These are phyloP conservation scores for Ogataea paraovalis DNA, from an alignment of 805 yeast species.

Conservation along the genomic window DNA sequence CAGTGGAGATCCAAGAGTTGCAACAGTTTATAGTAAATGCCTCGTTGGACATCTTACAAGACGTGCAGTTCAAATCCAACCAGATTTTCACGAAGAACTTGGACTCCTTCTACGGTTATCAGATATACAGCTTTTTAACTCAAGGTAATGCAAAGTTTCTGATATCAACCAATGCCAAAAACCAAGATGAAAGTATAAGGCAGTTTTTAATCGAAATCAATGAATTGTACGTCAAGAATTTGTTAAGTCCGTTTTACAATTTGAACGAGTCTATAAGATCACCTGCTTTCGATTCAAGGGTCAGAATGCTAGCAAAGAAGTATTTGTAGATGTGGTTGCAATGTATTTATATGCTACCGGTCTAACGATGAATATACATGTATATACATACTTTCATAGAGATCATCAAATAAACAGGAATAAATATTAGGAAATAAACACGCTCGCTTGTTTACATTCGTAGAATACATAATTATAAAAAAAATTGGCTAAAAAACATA, in stretches of 20 bases:
- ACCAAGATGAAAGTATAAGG: slow-evolving; percentile 66
- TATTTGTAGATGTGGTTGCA: slow-evolving; percentile 44
- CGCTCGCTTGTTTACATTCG: no score
- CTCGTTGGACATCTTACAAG: slow-evolving; percentile 87
- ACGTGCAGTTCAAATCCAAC: slow-evolving; percentile 73
- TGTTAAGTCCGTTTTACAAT: slow-evolving; percentile 82
- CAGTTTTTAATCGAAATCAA: slow-evolving; percentile 83
- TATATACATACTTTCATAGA: not conserved
- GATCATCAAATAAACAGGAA: not conserved
- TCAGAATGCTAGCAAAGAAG: slow-evolving; percentile 68
- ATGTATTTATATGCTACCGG: not conserved
- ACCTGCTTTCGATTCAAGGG: slow-evolving; percentile 70
- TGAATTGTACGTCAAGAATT: slow-evolving; percentile 81
- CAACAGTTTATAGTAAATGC: slow-evolving; percentile 88
- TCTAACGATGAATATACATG: not conserved
- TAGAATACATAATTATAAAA: not conserved
- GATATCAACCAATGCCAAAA: slow-evolving; percentile 57
- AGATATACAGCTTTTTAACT: slow-evolving; percentile 80
- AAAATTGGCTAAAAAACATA: not conserved
- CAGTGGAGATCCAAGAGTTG: slow-evolving; percentile 68
- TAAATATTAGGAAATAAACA: no score
- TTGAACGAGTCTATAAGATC: slow-evolving; percentile 71
- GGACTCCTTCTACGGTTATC: slow-evolving; percentile 80
- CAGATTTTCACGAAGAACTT: slow-evolving; percentile 68
- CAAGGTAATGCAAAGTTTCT: slow-evolving; percentile 84